phyloP scores from a whole-genome alignment of 169 alveolate species.

The Cryptosporidium bovis region DNA sequence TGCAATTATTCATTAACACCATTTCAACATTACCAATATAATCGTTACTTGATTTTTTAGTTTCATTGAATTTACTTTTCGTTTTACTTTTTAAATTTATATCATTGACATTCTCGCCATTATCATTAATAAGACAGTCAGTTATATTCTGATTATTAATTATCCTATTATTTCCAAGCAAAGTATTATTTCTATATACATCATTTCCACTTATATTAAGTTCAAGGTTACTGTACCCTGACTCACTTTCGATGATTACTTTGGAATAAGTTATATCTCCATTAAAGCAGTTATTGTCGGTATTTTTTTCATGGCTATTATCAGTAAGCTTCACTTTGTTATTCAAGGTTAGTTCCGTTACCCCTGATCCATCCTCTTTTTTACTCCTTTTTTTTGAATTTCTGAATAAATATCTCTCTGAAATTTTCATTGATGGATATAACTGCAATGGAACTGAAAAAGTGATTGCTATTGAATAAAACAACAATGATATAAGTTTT shows the following conservation, averaged over 20 bases:
- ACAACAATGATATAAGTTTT: slow-evolving; percentile 17
- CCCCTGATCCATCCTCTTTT: not conserved
- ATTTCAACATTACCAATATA: not conserved
- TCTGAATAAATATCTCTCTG: slow-evolving; percentile 33
- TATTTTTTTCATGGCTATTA: no score
- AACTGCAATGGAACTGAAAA: slow-evolving; percentile 67
- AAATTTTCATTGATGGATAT: slow-evolving; percentile 48
- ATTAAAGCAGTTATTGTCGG: not conserved
- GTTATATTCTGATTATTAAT: not conserved
- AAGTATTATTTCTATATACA: not conserved
- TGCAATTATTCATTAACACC: no score
- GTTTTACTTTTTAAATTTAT: not conserved
- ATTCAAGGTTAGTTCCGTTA: not conserved
- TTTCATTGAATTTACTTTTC: not conserved
- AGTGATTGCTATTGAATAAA: slow-evolving; percentile 54
- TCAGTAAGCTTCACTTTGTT: not conserved
- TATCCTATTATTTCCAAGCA: not conserved
- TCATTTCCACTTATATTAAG: not conserved
- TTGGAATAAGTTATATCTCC: not conserved
- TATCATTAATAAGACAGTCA: not conserved
- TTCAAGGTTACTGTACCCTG: not conserved
- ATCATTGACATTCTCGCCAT: not conserved
- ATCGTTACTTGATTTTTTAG: not conserved
- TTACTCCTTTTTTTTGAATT: not conserved
- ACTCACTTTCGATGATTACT: not conserved